Percentiles rank a stretch among this genome's conserved stretches.
These are phyloP conservation scores for Oenanthe sinensis DNA, from an alignment of 129 eudicot species.

Conservation along the genomic window DNA sequence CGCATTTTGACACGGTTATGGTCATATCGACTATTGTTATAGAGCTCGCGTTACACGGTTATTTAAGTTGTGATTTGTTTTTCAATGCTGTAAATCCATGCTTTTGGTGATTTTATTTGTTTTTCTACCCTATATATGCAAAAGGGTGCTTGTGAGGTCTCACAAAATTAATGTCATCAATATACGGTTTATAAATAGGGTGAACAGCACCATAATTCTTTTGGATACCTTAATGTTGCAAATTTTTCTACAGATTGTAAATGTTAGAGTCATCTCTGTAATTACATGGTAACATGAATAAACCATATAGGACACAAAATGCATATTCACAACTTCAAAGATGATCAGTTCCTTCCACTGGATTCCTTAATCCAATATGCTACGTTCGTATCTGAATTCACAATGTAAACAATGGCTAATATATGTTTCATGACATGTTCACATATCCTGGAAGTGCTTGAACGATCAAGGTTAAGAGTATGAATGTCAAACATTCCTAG, in stretches of 20 bases:
- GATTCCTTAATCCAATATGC: neutral
- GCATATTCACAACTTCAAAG: neutral
- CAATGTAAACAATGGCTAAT: neutral
- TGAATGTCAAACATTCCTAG: neutral
- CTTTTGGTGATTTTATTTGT: neutral
- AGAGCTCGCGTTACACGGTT: neutral
- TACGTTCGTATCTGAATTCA: neutral
- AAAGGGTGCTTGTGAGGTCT: neutral
- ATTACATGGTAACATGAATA: neutral
- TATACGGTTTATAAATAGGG: neutral
- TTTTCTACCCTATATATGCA: neutral
- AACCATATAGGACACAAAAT: neutral
- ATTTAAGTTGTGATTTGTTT: neutral
- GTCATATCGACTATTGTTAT: neutral
- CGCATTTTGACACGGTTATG: neutral
- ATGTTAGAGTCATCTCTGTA: neutral
- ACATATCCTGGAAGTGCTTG: neutral
- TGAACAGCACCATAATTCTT: neutral
- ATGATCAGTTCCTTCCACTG: neutral
- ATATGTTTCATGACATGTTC: neutral
- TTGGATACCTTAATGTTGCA: neutral
- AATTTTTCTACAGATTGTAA: neutral
- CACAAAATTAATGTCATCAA: neutral
- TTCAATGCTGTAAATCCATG: neutral
- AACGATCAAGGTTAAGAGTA: neutral